Conservation (phyloP, 805 yeast species). For the Metschnikowia picachoensis region DNA sequence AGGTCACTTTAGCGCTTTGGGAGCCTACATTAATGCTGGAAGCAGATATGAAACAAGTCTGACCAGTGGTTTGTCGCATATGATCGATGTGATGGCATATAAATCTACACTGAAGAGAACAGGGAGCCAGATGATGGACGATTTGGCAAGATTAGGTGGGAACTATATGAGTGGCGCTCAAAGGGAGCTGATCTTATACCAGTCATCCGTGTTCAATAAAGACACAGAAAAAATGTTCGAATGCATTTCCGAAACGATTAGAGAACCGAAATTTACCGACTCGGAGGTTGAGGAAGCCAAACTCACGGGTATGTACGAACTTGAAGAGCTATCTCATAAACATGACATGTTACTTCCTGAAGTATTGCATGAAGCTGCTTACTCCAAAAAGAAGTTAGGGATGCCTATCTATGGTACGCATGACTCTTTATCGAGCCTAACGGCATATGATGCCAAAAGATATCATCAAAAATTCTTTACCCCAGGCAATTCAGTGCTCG, state of each 20-base stretch:
- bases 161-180: constrained; percentile 91
- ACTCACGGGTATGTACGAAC: constrained; percentile 73
- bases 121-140: constrained; percentile 70
- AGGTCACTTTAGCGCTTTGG: constrained; percentile 87
- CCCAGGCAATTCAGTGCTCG: constrained; percentile 80
- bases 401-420: constrained; percentile 79
- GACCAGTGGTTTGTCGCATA: constrained; percentile 73
- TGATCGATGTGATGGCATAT: constrained; percentile 83
- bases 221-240: constrained; percentile 79
- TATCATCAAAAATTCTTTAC: constrained; percentile 66
- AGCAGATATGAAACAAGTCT: constrained; percentile 68
- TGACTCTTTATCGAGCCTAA: constrained; percentile 57
- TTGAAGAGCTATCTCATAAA: constrained; percentile 74
- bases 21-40: constrained; percentile 87
- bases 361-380: constrained; percentile 82
- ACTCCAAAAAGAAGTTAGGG: constrained; percentile 68
- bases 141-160: constrained; percentile 80
- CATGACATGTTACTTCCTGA: constrained; percentile 88
- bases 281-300: constrained; percentile 73
- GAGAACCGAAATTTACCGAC: constrained; percentile 61
- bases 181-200: constrained; percentile 88
- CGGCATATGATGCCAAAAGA: constrained; percentile 47
- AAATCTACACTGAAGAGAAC: constrained; percentile 57
- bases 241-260: constrained; percentile 72
- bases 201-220: constrained; percentile 86